phyloP scores from a whole-genome alignment of 2,329 filamentous ascomycete genomes.

The Aotearoamyces nothofagi region DNA sequence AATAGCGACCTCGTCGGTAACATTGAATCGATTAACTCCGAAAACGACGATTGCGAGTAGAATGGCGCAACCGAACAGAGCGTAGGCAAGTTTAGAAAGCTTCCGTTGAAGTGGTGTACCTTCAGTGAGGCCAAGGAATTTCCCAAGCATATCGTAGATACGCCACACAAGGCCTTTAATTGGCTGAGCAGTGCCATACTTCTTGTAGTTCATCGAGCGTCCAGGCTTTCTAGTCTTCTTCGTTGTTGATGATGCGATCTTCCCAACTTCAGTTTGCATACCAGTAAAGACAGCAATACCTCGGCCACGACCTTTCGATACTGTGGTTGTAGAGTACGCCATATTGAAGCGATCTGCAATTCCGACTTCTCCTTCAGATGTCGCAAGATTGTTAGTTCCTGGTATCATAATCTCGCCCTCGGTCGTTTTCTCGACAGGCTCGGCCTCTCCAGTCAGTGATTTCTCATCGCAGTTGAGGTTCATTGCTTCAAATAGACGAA shows the following conservation, averaged over 20 bases:
- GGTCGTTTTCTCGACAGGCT: slow-evolving; percentile 76
- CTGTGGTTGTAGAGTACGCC: slow-evolving; percentile 37
- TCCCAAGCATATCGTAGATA: slow-evolving; percentile 30
- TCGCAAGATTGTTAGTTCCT: slow-evolving; percentile 11
- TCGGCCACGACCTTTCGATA: slow-evolving; percentile 36
- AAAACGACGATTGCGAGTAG: slow-evolving; percentile 24
- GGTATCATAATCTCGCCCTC: slow-evolving; percentile 24
- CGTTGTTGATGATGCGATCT: slow-evolving; percentile 33
- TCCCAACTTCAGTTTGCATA: slow-evolving; percentile 41
- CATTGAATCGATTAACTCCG: slow-evolving; percentile 28
- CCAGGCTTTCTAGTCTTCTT: slow-evolving; percentile 36
- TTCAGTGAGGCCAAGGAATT: slow-evolving; percentile 41
- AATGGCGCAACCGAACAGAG: slow-evolving; percentile 42
- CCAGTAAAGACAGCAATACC: slow-evolving; percentile 37
- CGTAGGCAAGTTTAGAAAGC: slow-evolving; percentile 46
- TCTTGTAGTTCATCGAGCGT: slow-evolving; percentile 28
- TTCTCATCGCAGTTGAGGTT: slow-evolving; percentile 67
- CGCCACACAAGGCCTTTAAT: slow-evolving; percentile 33
- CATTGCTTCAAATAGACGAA: slow-evolving; percentile 41
- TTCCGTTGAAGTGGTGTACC: slow-evolving; percentile 53
- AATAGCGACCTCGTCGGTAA: slow-evolving; percentile 40
- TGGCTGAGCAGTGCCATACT: slow-evolving; percentile 27
- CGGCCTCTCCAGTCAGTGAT: slow-evolving; percentile 94
- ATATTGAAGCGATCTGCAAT: slow-evolving; percentile 38
- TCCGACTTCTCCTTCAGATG: slow-evolving; percentile 27